Evolutionary conservation across 768 basidiomycete species (phyloP).

Genomic region (Dacryopinax spathularia): DNA sequence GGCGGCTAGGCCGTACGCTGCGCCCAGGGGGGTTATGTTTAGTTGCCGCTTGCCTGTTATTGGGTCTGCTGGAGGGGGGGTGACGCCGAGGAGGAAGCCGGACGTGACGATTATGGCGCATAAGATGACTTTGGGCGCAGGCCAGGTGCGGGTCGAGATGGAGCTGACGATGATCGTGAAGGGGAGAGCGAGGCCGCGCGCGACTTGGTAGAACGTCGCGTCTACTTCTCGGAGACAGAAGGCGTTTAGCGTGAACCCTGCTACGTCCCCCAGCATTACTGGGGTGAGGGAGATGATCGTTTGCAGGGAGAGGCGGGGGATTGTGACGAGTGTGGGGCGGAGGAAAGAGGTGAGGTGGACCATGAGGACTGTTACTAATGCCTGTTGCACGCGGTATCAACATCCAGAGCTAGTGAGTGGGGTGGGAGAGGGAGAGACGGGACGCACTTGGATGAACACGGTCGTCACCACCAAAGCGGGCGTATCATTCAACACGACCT

Average conservation of each 20-base stretch:
- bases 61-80: conserved; percentile 2
- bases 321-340: not conserved
- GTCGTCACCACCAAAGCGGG: not conserved
- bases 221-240: conserved; percentile 51
- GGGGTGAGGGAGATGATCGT: not conserved
- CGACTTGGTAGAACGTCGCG: not conserved
- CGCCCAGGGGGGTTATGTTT: not conserved
- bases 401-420: no score
- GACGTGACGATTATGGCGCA: not conserved
- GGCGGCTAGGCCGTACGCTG: not conserved
- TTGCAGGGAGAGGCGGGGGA: not conserved
- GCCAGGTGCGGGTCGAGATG: conserved; percentile 38
- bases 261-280: conserved; percentile 41
- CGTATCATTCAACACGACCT: not conserved
- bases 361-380: not conserved
- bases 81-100: not conserved
- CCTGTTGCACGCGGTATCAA: not conserved
- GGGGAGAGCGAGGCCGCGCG: conserved; percentile 36
- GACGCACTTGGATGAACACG: not conserved
- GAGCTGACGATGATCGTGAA: conserved; percentile 65
- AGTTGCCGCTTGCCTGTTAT: not conserved
- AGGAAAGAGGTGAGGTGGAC: not conserved
- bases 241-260: conserved; percentile 65
- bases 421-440: not conserved
- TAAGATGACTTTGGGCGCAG: conserved; percentile 39